phyloP scores from a whole-genome alignment of 768 basidiomycete genomes.

The Russula lepida region DNA sequence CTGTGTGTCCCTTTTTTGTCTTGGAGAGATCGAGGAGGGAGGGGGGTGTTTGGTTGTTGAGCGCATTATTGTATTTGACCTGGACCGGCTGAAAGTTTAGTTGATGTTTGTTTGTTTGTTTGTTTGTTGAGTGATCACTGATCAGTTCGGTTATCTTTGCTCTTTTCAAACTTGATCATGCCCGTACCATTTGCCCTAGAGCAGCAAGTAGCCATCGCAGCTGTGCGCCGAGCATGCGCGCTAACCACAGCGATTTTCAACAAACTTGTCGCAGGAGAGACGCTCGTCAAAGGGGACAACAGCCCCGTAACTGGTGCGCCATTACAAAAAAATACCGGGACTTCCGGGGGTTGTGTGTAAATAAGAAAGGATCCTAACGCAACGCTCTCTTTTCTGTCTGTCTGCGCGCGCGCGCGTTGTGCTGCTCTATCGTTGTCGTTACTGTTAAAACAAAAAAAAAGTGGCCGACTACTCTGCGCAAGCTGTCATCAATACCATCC shows the following conservation, averaged over 20 bases:
- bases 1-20: background rate
- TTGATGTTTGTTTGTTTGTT: background rate
- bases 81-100: background rate
- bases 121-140: background rate
- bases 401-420: too few relatives aligned
- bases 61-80: background rate
- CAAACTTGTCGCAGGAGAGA: constrained; percentile 76
- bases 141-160: background rate
- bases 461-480: constrained; percentile 95
- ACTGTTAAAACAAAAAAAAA: constrained; percentile 25
- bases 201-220: constrained; percentile 73
- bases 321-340: too few relatives aligned
- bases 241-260: constrained; percentile 84
- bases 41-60: background rate
- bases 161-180: constrained; percentile 31
- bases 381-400: background rate
- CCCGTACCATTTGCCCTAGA: constrained; percentile 52
- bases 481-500: constrained; percentile 79
- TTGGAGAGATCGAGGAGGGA: background rate
- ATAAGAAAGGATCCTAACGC: background rate
- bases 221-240: constrained; percentile 78
- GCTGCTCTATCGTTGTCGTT: too few relatives aligned
- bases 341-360: too few relatives aligned
- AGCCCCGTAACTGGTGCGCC: constrained; percentile 50
- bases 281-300: constrained; percentile 84